Conservation (phyloP, 2,329 filamentous ascomycete genomes). For the Botryotinia narcissicola region DNA sequence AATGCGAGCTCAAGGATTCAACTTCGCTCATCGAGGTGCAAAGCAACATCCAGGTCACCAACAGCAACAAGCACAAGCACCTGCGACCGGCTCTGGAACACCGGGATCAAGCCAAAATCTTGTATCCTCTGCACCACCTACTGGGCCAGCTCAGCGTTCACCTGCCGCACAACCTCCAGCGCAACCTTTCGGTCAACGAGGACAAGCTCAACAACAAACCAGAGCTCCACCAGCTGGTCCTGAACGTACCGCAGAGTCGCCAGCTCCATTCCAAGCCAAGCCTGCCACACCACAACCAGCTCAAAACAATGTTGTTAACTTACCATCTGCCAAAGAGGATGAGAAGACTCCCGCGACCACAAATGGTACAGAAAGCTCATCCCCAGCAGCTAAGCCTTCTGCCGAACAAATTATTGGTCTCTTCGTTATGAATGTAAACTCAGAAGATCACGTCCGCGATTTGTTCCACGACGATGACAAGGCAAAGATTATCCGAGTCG, state of each 20-base stretch:
- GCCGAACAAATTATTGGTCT: constrained; percentile 74
- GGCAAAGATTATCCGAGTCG: constrained; percentile 73
- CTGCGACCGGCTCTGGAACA: constrained; percentile 39
- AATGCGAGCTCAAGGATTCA: constrained; percentile 98
- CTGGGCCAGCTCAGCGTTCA: constrained; percentile 35
- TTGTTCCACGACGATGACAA: constrained; percentile 82
- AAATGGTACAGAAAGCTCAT: constrained; percentile 51
- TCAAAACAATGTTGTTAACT: constrained; percentile 37
- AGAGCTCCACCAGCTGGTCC: constrained; percentile 34
- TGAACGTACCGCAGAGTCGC: constrained; percentile 36
- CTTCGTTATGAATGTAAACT: constrained; percentile 84
- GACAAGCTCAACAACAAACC: constrained; percentile 35
- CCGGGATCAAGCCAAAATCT: constrained; percentile 38
- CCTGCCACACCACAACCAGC: constrained; percentile 49
- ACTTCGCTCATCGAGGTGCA: constrained; percentile 91
- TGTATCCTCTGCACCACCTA: constrained; percentile 36
- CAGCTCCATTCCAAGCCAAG: constrained; percentile 39
- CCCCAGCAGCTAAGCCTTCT: constrained; percentile 58
- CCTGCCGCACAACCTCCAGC: constrained; percentile 31
- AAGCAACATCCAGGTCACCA: constrained; percentile 61
- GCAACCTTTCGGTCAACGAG: constrained; percentile 33
- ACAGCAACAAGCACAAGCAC: constrained; percentile 34
- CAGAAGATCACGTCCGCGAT: constrained; percentile 77
- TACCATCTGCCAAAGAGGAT: constrained; percentile 48
- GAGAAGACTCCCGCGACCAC: constrained; percentile 51